Conservation (phyloP, 768 basidiomycete genomes). For the Lentinula guzmanii region DNA sequence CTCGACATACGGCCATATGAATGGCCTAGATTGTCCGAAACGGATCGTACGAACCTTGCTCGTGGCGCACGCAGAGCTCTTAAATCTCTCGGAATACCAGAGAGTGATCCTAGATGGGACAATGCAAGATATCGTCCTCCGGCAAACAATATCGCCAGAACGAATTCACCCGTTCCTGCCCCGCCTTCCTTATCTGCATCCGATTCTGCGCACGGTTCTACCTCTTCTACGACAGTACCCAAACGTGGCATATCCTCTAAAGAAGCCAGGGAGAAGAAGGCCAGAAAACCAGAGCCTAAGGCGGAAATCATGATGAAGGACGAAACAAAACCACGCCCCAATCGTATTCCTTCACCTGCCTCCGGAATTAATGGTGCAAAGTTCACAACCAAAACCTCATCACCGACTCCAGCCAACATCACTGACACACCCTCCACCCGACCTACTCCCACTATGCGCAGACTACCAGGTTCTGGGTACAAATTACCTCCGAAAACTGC, state of each 20-base stretch:
- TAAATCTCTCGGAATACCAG: slow-evolving; percentile 45
- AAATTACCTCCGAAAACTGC: slow-evolving; percentile 24
- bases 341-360: slow-evolving; percentile 11
- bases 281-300: slow-evolving; percentile 32
- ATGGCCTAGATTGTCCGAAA: slow-evolving; percentile 43
- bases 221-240: slow-evolving; percentile 15
- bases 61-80: slow-evolving; percentile 46
- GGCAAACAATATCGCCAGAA: slow-evolving; percentile 9
- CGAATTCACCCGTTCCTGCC: slow-evolving; percentile 7
- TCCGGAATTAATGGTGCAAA: background rate
- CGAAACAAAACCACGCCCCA: slow-evolving; percentile 29
- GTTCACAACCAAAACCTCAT: background rate
- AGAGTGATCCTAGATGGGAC: slow-evolving; percentile 59
- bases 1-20: slow-evolving; percentile 65
- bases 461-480: slow-evolving; percentile 45
- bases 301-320: slow-evolving; percentile 42
- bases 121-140: slow-evolving; percentile 34
- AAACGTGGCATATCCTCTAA: slow-evolving; percentile 44
- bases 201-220: background rate
- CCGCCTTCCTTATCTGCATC: slow-evolving; percentile 11
- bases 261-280: slow-evolving; percentile 42
- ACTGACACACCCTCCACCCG: slow-evolving; percentile 10
- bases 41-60: slow-evolving; percentile 43
- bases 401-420: background rate
- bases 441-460: slow-evolving; percentile 16